Base-by-base conservation (phyloP, 768 basidiomycete species). In the Pseudohyphozyma bogoriensis region DNA sequence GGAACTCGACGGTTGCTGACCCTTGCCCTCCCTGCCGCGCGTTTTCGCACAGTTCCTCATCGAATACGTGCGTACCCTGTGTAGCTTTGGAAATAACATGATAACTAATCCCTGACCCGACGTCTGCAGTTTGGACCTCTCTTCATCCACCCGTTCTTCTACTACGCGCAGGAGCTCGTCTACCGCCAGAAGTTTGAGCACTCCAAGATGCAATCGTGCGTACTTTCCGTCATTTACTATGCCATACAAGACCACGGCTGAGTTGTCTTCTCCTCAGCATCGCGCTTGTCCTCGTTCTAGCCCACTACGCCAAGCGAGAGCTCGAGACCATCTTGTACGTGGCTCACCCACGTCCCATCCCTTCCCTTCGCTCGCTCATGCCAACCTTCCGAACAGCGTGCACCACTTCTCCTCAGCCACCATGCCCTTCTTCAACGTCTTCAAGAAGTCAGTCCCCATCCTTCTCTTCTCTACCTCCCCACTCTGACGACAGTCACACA, bases 361-460 rank as follows among this genome's bases (percentile, higher is more conserved):
- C 24, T n/a, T 15, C 8, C 22, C 22, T 5, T 16, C 37, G 20
- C 60, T 33, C 64, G 36, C 36, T 4, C 20, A 4, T 45, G 22
- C n/a, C n/a, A n/a, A 45, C 31, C 33, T 59, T 29, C 26, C 32
- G 16, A 4, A 28, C 26, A 89, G 87, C 70, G 82, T 99, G 2
- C 95, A 99, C 73, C 86, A 88, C 15, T 97, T 96, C 79, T 96
- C 91, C 33, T 83, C 90, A 74, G 86, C 83, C 2, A 95, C 93
- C 0, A 93, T 97, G 87, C 95, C 93, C 2, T 74, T 85, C 59
- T 70, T 71, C 60, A 87, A 89, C 71, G 80, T 97, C 37, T 84
- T 93, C 78, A 86, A 85, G 73, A 99, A 99, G 93, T 95, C 57
- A 32, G 81, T 67, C 31, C 26, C 6, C 46, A 39, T 8, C 4